Base-by-base conservation (phyloP, 768 basidiomycete genomes). In the Calocera cornea region DNA sequence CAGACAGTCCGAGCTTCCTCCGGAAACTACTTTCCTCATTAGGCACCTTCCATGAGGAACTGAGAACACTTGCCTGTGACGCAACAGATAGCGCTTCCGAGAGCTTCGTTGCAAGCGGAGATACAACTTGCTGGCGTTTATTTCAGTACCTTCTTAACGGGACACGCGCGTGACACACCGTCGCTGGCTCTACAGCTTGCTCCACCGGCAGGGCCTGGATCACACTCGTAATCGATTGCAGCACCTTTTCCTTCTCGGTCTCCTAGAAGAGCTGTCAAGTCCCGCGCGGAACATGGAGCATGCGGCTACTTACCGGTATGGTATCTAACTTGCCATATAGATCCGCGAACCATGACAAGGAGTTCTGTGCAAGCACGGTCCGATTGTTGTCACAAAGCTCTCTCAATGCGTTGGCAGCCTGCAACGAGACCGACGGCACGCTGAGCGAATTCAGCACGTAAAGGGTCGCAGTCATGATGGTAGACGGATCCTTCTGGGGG, bases 141-240 rank as follows among this genome's bases (percentile, higher is more conserved):
- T 68, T 47, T 60, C 19, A 38, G 11, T 8, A 33, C 12, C 41
- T 16, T 34, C 1, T 29, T 67, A 44, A 34, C 14, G 7, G 10
- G 27, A 19, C 1, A 47, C 66, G 22, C 27, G 27, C 33, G 66
- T 24, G 1, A 76, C 78, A 40, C 64, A 88, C 89, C 77, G 88
- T 84, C 27, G 95, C 81, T 0, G 92, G 89, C 0, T 85, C 81
- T 31, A 95, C 87, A 67, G 85, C 89, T 47, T 92, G 88, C 44
- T 79, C 79, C 0, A 91, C 86, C 0, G 90, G 87, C 64, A 97
- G 76, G 0, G 94, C 95, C 72, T 97, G 91, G 34, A 97, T 89
- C 1, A 97, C 92, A 70, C 93, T 95, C 1, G 92, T 86, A 65
- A 97, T 95, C 0, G 89, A 91, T 74, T 97, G 90, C 50, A 97